Base-by-base conservation (phyloP, 139 green algal genomes). In the Micromonas commoda region DNA sequence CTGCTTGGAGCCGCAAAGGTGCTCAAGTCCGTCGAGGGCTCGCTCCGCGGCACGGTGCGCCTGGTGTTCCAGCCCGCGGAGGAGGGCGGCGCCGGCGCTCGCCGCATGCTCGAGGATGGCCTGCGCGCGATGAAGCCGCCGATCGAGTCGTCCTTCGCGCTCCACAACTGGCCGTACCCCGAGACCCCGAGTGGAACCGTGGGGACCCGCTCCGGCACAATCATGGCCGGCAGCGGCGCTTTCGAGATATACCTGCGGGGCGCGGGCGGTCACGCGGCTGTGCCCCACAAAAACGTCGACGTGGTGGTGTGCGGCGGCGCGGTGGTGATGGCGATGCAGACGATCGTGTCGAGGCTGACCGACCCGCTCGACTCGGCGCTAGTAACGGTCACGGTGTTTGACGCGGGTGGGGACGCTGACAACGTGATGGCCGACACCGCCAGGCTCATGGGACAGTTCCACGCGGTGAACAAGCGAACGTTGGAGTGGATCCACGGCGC, bases 391-490 rank as follows among this genome's bases (percentile, higher is more conserved):
- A 93, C 91, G 0, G 73, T 85, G 68, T 74, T 97, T 45, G 66
- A 85, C 35, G 88, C 82, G 1, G 89, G 90, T 2, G 45, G 45
- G 16, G 78, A 78, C 26, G 90, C 89, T 0, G 89, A 89, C 80
- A 97, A 97, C 74, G 89, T 97, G 35, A 94, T 97, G 68, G 91
- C 92, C 0, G 86, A 94, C 57, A 28, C 29, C 29, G 77, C 69
- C 87, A 78, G 75, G 51, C 64, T 96, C 37, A 85, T 86, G 0
- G 92, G 92, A 38, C 96, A 91, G 3, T 83, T 96, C 60, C 81
- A 92, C 2, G 81, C 82, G 3, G 71, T 90, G 19, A 84, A 78
- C 29, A n/a, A 61, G 24, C 21, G 35, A 24, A 75, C 68, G 6
- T 75, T 75, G 28, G n/a, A 4, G 29, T 32, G 4, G 53, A 29